Percentiles rank a stretch among this genome's conserved stretches.
Evolutionary conservation across 2,329 filamentous ascomycete species (phyloP).

Genomic region (Paracorniculantispora psalliotae): DNA sequence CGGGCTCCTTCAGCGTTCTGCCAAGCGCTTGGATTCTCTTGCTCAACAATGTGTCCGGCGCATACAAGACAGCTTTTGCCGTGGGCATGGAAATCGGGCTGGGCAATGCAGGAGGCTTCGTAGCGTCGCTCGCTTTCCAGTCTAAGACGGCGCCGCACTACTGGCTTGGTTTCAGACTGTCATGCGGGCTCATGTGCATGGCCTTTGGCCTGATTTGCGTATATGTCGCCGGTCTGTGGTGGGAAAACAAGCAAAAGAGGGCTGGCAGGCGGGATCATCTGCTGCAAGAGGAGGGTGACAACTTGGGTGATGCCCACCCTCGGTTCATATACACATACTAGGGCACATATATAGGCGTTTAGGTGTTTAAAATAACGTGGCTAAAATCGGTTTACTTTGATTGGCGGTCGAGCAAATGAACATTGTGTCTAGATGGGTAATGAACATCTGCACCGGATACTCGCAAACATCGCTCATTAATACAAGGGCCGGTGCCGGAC

Average conservation of each 20-base stretch:
- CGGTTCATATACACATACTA: conserved; percentile 13
- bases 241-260: conserved; percentile 10
- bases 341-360: not conserved
- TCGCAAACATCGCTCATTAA: no score
- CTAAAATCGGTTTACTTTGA: no score
- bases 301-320: conserved; percentile 11
- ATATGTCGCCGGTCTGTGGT: conserved; percentile 7
- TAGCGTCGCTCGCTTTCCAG: conserved; percentile 6
- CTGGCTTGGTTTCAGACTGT: conserved; percentile 7
- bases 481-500: no score
- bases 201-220: conserved; percentile 4
- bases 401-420: not conserved
- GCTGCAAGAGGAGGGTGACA: conserved; percentile 12
- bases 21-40: conserved; percentile 12
- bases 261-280: conserved; percentile 11
- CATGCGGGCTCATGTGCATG: conserved; percentile 9
- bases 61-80: conserved; percentile 12
- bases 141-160: conserved; percentile 7
- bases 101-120: conserved; percentile 12
- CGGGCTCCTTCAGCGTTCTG: conserved; percentile 11
- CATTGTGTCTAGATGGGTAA: not conserved
- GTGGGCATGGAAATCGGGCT: conserved; percentile 14
- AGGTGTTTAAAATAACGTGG: not conserved
- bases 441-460: no score
- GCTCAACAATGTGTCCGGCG: conserved; percentile 12